Percentiles rank a stretch among this genome's conserved stretches.
These are phyloP conservation scores for Torulaspora franciscae DNA, from an alignment of 805 yeast genomes.

Conservation along the genomic window DNA sequence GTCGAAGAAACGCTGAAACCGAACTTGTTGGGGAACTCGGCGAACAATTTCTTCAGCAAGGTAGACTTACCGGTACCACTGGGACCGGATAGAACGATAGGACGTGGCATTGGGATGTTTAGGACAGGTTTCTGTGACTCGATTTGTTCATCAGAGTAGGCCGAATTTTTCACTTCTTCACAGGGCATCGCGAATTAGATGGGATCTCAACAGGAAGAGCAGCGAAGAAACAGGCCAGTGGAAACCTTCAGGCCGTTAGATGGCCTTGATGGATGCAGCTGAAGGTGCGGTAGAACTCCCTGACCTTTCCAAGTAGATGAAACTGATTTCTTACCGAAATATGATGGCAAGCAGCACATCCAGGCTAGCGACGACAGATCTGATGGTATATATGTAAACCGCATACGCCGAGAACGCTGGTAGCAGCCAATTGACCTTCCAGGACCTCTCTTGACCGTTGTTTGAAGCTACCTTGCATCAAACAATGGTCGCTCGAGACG, in stretches of 20 bases:
- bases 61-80: slow-evolving; percentile 96
- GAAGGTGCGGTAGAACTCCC: background rate
- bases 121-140: background rate
- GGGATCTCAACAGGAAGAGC: background rate
- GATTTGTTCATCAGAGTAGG: background rate
- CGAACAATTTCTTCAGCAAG: slow-evolving; percentile 78
- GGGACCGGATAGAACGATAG: slow-evolving; percentile 95
- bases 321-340: background rate
- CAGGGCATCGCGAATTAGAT: slow-evolving; percentile 3
- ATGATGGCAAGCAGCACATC: background rate
- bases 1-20: slow-evolving; percentile 91
- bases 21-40: slow-evolving; percentile 82
- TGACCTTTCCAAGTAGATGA: background rate
- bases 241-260: background rate
- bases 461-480: background rate
- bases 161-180: slow-evolving; percentile 2
- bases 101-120: slow-evolving; percentile 45
- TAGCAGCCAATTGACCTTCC: background rate
- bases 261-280: background rate
- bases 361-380: background rate
- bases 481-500: background rate
- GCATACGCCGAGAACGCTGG: background rate
- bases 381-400: background rate
- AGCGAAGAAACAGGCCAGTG: background rate
- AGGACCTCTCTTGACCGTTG: background rate